Percentiles rank a stretch among this genome's conserved stretches.
Evolutionary conservation across 2,329 filamentous ascomycete species (phyloP).

Genomic region (Botryotinia convoluta): DNA sequence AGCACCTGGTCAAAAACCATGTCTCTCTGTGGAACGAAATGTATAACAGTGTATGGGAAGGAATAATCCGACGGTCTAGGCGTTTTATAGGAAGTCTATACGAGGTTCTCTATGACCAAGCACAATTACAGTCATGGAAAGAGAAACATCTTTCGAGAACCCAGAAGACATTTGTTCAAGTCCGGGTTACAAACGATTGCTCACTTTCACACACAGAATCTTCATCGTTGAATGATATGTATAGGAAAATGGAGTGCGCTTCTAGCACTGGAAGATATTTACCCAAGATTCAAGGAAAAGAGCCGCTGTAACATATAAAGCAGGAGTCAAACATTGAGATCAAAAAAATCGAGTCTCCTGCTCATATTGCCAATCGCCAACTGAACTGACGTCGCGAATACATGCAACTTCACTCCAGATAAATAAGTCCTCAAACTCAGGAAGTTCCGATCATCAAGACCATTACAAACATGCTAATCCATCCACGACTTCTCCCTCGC

Average conservation of each 20-base stretch:
- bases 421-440: neutral
- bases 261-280: neutral
- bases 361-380: neutral
- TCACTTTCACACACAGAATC: neutral
- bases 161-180: neutral
- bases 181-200: neutral
- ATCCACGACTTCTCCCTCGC: neutral
- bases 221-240: neutral
- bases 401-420: neutral
- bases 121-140: neutral
- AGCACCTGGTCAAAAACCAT: slow-evolving; percentile 17
- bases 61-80: neutral
- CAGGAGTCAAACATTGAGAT: neutral
- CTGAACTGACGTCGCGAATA: neutral
- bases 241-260: neutral
- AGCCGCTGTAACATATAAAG: neutral
- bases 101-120: neutral
- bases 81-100: neutral
- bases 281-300: neutral
- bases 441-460: neutral
- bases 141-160: neutral
- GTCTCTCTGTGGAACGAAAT: neutral
- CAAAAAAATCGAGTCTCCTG: neutral
- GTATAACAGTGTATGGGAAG: slow-evolving; percentile 3
- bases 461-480: neutral